Percentiles rank a stretch among this genome's conserved stretches.
These are phyloP conservation scores for Calonectria pseudoreteaudii DNA, from an alignment of 2,329 filamentous ascomycete genomes.

Conservation along the genomic window DNA sequence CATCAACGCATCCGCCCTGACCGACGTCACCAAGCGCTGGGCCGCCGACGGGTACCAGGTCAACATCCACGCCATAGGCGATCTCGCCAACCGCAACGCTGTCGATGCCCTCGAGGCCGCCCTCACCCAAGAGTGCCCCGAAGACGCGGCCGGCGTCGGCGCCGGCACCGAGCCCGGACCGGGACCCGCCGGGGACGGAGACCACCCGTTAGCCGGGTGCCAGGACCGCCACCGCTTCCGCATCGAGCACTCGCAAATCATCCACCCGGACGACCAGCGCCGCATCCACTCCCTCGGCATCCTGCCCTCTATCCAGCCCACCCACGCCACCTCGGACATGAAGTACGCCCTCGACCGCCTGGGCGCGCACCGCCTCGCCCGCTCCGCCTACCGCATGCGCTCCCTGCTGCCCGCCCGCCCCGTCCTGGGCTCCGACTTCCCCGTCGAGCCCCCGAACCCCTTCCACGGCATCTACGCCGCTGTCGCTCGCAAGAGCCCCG, in stretches of 20 bases:
- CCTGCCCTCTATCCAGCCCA: conserved; percentile 77
- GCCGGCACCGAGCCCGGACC: conserved; percentile 17
- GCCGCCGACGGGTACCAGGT: conserved; percentile 73
- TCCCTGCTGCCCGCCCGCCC: conserved; percentile 66
- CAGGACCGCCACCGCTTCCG: conserved; percentile 70
- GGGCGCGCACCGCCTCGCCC: conserved; percentile 63
- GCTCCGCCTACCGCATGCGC: conserved; percentile 75
- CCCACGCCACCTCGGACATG: conserved; percentile 79
- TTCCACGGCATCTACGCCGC: conserved; percentile 79
- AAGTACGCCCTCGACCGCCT: conserved; percentile 72
- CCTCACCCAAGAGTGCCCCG: conserved; percentile 65
- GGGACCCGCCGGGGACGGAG: not conserved
- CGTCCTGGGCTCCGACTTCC: conserved; percentile 77
- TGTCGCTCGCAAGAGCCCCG: conserved; percentile 69
- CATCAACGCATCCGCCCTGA: conserved; percentile 71
- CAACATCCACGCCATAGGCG: conserved; percentile 79
- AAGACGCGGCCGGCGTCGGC: conserved; percentile 35
- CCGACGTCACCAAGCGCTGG: conserved; percentile 67
- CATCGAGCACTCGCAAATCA: conserved; percentile 79
- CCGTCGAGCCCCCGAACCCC: conserved; percentile 76
- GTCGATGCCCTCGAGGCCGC: conserved; percentile 72
- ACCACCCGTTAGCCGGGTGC: conserved; percentile 56
- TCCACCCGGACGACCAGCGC: conserved; percentile 72
- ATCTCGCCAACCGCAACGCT: conserved; percentile 74
- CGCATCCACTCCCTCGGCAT: conserved; percentile 70